These are phyloP conservation scores for Rhizophagus clarus DNA, from an alignment of 192 early-diverging fungal genomes.

Conservation along the genomic window DNA sequence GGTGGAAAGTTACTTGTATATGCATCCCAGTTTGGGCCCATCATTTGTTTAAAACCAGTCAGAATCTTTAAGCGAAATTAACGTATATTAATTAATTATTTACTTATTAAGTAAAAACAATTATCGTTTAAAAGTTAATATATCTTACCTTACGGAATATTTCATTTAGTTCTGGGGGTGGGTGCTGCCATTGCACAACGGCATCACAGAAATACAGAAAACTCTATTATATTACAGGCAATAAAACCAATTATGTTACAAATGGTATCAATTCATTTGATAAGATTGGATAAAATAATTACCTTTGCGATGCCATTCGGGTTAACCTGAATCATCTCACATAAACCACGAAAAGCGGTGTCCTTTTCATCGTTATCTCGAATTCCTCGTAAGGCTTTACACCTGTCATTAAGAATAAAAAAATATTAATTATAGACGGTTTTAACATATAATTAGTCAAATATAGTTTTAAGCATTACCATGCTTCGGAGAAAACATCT, in stretches of 20 bases:
- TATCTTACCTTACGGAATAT: conserved; percentile 63
- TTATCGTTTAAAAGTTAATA: not conserved
- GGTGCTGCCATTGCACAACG: conserved; percentile 74
- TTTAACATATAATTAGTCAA: not conserved
- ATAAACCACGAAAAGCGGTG: conserved; percentile 94
- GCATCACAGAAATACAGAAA: conserved; percentile 82
- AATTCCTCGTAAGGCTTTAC: conserved; percentile 71
- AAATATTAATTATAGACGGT: not conserved
- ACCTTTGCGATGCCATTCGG: conserved; percentile 78
- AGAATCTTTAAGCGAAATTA: conserved; percentile 50
- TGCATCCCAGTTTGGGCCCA: conserved; percentile 62
- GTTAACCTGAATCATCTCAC: conserved; percentile 88
- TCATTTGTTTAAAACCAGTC: conserved; percentile 66
- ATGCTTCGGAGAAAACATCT: conserved; percentile 77
- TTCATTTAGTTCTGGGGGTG: conserved; percentile 61
- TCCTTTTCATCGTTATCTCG: conserved; percentile 97
- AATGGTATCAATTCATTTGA: no score
- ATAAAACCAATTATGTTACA: not conserved
- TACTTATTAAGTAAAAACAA: not conserved
- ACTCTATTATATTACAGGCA: conserved; percentile 43
- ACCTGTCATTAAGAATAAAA: conserved; percentile 36
- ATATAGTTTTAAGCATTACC: conserved; percentile 46
- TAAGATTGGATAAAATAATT: not conserved
- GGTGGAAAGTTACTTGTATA: conserved; percentile 46
- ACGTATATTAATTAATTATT: not conserved